Conservation (phyloP, 2,329 filamentous ascomycete species). For the Claviceps spartinae region DNA sequence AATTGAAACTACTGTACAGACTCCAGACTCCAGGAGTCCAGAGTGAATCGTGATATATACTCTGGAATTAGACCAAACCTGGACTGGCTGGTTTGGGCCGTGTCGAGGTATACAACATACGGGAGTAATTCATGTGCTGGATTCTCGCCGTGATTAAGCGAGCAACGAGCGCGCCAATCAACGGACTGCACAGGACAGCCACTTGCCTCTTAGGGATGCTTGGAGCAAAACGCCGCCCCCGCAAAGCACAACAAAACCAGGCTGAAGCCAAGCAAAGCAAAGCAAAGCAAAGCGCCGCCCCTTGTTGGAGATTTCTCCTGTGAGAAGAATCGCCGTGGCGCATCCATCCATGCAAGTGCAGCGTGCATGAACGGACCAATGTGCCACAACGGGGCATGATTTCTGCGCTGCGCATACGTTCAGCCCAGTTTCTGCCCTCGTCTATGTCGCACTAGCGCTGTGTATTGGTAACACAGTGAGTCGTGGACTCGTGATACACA, state of each 20-base stretch:
- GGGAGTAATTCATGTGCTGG: too few relatives aligned
- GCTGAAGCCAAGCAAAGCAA: background rate
- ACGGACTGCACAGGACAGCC: background rate
- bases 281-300: background rate
- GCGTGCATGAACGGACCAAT: background rate
- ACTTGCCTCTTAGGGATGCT: background rate
- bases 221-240: background rate
- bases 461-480: too few relatives aligned
- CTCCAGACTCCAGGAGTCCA: too few relatives aligned
- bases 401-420: too few relatives aligned
- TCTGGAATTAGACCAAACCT: too few relatives aligned
- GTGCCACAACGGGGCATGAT: background rate
- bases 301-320: background rate
- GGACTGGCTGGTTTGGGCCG: too few relatives aligned
- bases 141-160: background rate
- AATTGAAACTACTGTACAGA: too few relatives aligned
- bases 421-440: too few relatives aligned
- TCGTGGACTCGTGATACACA: too few relatives aligned
- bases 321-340: background rate
- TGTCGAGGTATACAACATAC: too few relatives aligned
- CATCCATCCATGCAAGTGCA: background rate
- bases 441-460: too few relatives aligned
- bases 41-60: too few relatives aligned
- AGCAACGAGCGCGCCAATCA: constrained; percentile 1
- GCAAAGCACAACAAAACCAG: background rate